Percentiles rank a stretch among this genome's conserved stretches.
Conservation (phyloP, 306 rosid species). For the Vigna unguiculata region DNA sequence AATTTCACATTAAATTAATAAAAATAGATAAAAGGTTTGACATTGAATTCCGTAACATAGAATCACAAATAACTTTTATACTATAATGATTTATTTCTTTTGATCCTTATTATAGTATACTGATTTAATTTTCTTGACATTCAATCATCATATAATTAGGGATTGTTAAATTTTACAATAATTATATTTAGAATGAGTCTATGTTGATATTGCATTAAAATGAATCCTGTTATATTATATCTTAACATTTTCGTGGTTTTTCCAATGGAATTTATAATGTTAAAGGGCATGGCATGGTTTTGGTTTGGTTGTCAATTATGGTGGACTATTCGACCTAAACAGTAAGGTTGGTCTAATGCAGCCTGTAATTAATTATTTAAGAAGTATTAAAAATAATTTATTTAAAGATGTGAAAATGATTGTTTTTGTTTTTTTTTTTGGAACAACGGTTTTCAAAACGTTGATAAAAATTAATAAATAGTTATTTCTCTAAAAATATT, state of each 20-base stretch:
- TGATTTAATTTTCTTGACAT: neutral
- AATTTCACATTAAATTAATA: neutral
- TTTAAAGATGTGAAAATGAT: neutral
- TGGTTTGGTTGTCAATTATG: conserved; percentile 13
- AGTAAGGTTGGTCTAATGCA: neutral
- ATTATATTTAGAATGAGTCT: neutral
- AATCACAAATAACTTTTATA: neutral
- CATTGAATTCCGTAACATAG: neutral
- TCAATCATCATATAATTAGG: neutral
- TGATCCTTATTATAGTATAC: neutral
- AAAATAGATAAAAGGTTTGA: neutral
- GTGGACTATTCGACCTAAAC: neutral
- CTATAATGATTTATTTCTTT: too few relatives aligned
- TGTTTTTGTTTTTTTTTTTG: too few relatives aligned
- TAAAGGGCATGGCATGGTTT: neutral
- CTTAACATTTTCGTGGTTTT: neutral
- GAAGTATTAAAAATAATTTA: neutral
- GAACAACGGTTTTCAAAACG: neutral
- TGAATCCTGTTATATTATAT: neutral
- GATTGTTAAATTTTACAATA: neutral
- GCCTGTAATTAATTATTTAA: neutral
- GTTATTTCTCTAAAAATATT: too few relatives aligned
- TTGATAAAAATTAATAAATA: neutral
- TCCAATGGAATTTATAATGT: too few relatives aligned
- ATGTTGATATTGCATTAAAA: neutral